Evolutionary conservation across 768 basidiomycete genomes (phyloP).

Genomic region (Russula griseocarnosa): DNA sequence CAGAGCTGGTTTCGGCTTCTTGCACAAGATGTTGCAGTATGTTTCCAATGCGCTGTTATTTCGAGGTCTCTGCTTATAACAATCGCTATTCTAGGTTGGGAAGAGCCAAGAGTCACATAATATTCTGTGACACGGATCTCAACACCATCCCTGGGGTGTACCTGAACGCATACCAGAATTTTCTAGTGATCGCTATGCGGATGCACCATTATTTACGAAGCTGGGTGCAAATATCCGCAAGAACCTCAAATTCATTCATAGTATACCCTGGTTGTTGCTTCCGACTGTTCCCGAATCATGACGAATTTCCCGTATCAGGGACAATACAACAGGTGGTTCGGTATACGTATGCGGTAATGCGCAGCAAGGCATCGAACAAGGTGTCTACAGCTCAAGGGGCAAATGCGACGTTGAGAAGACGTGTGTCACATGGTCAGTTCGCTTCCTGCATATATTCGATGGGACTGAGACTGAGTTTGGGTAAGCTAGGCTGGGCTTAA

Average conservation of each 20-base stretch:
- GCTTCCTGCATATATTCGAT: neutral
- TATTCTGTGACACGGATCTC: constrained; percentile 71
- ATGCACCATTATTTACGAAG: constrained; percentile 75
- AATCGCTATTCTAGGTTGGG: constrained; percentile 47
- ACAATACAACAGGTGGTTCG: constrained; percentile 58
- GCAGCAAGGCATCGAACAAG: constrained; percentile 43
- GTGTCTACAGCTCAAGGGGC: constrained; percentile 40
- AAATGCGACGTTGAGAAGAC: constrained; percentile 46
- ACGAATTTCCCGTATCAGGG: constrained; percentile 38
- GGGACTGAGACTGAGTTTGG: neutral
- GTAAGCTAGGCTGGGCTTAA: constrained; percentile 64
- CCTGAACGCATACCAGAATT: constrained; percentile 83
- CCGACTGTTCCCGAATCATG: neutral
- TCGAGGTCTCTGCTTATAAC: neutral
- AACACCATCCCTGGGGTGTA: constrained; percentile 62
- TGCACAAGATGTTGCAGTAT: constrained; percentile 71
- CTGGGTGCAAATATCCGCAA: constrained; percentile 46
- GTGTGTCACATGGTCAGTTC: constrained; percentile 57
- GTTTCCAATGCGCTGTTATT: constrained; percentile 30
- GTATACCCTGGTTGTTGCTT: constrained; percentile 39
- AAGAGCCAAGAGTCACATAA: constrained; percentile 69
- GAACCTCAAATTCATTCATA: constrained; percentile 49
- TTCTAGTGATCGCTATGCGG: constrained; percentile 78
- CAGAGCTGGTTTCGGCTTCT: constrained; percentile 60
- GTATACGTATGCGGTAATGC: constrained; percentile 52